Percentiles rank a stretch among this genome's conserved stretches.
phyloP scores from a whole-genome alignment of 768 basidiomycete genomes.

The Phlegmacium glaucopus region DNA sequence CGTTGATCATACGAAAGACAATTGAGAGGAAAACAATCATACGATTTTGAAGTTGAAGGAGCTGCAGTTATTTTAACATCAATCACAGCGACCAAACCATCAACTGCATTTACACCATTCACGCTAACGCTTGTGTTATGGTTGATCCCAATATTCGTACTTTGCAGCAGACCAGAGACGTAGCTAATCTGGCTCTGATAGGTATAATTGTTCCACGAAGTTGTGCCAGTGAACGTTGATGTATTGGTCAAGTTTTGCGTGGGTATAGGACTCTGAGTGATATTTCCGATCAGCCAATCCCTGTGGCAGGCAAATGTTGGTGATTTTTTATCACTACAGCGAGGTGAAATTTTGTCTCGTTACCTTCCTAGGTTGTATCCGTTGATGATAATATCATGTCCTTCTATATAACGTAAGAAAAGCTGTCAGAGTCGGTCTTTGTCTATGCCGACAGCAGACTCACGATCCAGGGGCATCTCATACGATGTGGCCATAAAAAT shows the following conservation, averaged over 20 bases:
- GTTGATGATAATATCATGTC: slow-evolving; percentile 70
- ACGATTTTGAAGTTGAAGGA: slow-evolving; percentile 30
- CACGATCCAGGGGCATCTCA: slow-evolving; percentile 62
- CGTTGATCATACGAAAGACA: neutral
- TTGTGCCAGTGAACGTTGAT: slow-evolving; percentile 59
- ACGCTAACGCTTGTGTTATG: slow-evolving; percentile 55
- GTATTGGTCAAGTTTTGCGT: slow-evolving; percentile 51
- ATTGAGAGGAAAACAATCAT: slow-evolving; percentile 13
- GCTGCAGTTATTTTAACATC: slow-evolving; percentile 58
- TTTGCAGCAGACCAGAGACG: slow-evolving; percentile 64
- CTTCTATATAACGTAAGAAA: slow-evolving; percentile 26
- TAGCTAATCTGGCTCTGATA: slow-evolving; percentile 72
- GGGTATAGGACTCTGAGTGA: slow-evolving; percentile 51
- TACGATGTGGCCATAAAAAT: slow-evolving; percentile 75
- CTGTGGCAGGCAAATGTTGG: slow-evolving; percentile 31
- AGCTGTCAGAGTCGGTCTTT: neutral
- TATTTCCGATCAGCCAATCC: slow-evolving; percentile 85
- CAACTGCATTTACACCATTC: slow-evolving; percentile 59
- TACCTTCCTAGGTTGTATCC: slow-evolving; percentile 83
- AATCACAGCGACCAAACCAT: slow-evolving; percentile 81
- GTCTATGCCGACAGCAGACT: slow-evolving; percentile 2
- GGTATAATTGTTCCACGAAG: slow-evolving; percentile 62
- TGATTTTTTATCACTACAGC: neutral
- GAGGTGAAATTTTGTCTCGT: slow-evolving; percentile 7
- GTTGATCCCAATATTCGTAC: slow-evolving; percentile 68